Evolutionary conservation across 768 basidiomycete species (phyloP), one percentile per base, ranked within the genome.

Genomic region (Rhizopogon salebrosus): DNA sequence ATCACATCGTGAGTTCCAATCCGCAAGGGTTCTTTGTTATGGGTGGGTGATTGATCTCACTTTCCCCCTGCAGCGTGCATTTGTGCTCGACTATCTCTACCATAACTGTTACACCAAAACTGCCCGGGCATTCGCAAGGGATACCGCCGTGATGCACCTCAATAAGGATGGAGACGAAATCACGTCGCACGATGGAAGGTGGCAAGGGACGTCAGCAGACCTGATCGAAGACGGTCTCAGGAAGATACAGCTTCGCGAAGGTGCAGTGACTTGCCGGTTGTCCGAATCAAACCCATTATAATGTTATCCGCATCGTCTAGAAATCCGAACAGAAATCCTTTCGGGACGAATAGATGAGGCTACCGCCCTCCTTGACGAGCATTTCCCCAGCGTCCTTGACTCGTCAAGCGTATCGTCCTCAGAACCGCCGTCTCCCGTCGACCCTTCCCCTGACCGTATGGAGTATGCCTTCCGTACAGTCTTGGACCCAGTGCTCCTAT

Each of bases 281-380:
- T 35, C 36, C 14, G 22, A 27, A 11, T 40, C 34, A 16, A 37
- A 14, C 35, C 23, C 23, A 18, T 43, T 50, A n/a, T n/a, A 36
- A 31, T 51, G 26, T 36, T 26, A 53, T 10, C 37, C 3, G 52
- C 26, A 35, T 41, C 37, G 52, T 55, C 42, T 54, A 97, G 94
- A 81, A 40, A 87, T 95, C 43, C 78, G 83, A 51, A 71, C 67
- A 38, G 72, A 78, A 57, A 85, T 95, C 23, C 79, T 95, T 8
- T 79, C 78, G 1, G 94, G 94, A 13, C 77, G 76, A n/a, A 80
- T 95, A 35, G 79, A 83, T 50, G 79, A 84, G 24, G 91, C 92
- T 3, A 83, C 78, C 13, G 72, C 70, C 2, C 72, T 86, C 16
- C 73, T 95, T 37, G 78, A 90, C 56, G 66, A 70, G 23, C 77